Evolutionary conservation across 805 yeast species (phyloP).

Genomic region (Ascoidea tarda): DNA sequence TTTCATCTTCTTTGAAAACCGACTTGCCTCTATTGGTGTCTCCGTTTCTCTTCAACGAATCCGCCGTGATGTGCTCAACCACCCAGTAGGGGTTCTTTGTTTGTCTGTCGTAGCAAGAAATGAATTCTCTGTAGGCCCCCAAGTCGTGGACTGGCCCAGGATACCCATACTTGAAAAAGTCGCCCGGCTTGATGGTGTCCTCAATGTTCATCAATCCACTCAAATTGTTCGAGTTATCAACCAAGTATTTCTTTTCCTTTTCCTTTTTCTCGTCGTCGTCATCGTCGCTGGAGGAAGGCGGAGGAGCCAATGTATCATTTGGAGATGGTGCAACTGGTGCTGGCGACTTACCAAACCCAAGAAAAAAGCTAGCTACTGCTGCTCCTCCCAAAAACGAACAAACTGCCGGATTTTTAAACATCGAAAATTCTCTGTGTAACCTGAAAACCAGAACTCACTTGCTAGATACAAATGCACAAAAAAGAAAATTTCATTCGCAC

Average conservation of each 20-base stretch:
- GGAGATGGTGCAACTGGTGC: not conserved
- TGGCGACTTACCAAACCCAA: not conserved
- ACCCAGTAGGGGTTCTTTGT: constrained; percentile 80
- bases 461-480: no score
- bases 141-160: constrained; percentile 93
- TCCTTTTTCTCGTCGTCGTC: not conserved
- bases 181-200: not conserved
- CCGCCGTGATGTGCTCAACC: constrained; percentile 74
- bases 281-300: not conserved
- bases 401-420: not conserved
- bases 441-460: no score
- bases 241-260: not conserved
- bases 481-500: no score
- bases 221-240: no score
- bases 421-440: no score
- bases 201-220: not conserved
- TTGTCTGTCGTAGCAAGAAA: constrained; percentile 76
- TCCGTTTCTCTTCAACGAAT: constrained; percentile 36
- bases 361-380: not conserved
- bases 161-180: constrained; percentile 55
- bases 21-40: constrained; percentile 71
- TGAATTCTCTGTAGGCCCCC: constrained; percentile 57
- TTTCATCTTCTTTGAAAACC: constrained; percentile 77
- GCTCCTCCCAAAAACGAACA: not conserved
- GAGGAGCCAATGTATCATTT: not conserved